These are phyloP conservation scores for Botrytis cinerea DNA, from an alignment of 2,329 filamentous ascomycete genomes.

Conservation along the genomic window DNA sequence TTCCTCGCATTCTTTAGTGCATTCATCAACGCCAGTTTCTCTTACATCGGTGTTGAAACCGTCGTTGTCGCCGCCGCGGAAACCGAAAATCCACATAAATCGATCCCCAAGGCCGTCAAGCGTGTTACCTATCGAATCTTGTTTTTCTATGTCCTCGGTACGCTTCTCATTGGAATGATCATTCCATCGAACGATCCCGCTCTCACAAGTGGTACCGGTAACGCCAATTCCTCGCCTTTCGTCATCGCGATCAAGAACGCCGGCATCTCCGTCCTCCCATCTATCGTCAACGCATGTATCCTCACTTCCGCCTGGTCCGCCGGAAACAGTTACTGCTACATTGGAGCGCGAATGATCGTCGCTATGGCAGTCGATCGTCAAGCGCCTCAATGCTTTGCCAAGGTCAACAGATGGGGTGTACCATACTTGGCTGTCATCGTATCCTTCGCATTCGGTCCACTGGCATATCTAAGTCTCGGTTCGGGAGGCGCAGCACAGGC, in stretches of 20 bases:
- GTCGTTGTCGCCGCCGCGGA: slow-evolving; percentile 59
- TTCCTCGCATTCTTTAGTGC: slow-evolving; percentile 55
- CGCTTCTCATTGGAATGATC: slow-evolving; percentile 55
- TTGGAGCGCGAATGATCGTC: slow-evolving; percentile 67
- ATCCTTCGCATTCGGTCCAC: slow-evolving; percentile 45
- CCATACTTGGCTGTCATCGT: slow-evolving; percentile 58
- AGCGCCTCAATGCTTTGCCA: slow-evolving; percentile 60
- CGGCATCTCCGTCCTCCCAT: slow-evolving; percentile 67
- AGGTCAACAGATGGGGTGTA: slow-evolving; percentile 58
- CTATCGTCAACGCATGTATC: slow-evolving; percentile 68
- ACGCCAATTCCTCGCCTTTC: slow-evolving; percentile 59
- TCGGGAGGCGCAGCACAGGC: slow-evolving; percentile 51
- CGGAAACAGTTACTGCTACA: slow-evolving; percentile 63
- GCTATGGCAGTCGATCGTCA: slow-evolving; percentile 66
- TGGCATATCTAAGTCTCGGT: slow-evolving; percentile 66
- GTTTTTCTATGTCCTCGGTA: slow-evolving; percentile 57
- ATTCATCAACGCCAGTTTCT: slow-evolving; percentile 50
- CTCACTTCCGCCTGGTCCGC: slow-evolving; percentile 65
- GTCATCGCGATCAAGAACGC: slow-evolving; percentile 72
- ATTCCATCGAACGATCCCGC: slow-evolving; percentile 55
- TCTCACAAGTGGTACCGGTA: slow-evolving; percentile 45
- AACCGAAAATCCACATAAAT: slow-evolving; percentile 52
- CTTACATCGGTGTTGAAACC: slow-evolving; percentile 53
- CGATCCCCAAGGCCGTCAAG: slow-evolving; percentile 54
- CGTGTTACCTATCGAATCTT: slow-evolving; percentile 57